Evolutionary conservation across 176 grass and related monocot species (phyloP).

Genomic region (Elymus sibiricus): DNA sequence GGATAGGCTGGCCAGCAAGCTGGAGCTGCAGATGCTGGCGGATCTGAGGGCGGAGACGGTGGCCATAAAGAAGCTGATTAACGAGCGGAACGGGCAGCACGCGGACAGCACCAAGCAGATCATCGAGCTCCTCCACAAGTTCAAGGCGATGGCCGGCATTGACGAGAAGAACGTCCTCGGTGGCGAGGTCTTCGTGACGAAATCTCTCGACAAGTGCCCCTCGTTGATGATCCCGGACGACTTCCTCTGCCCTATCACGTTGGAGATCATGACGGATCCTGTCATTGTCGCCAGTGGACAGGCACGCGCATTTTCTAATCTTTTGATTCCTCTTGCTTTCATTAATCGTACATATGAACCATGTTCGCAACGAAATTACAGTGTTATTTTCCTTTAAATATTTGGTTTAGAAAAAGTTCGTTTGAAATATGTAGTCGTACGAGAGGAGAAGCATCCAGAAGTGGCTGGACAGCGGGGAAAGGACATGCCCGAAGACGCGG

Average conservation of each 20-base stretch:
- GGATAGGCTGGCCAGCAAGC: conserved; percentile 60
- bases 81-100: conserved; percentile 41
- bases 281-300: conserved; percentile 63
- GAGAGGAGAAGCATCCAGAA: conserved; percentile 67
- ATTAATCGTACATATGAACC: background rate
- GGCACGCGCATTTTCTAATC: conserved; percentile 20
- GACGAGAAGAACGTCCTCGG: conserved; percentile 50
- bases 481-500: conserved; percentile 61
- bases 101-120: conserved; percentile 54
- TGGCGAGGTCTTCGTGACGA: conserved; percentile 53
- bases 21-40: conserved; percentile 59
- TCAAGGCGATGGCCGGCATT: conserved; percentile 60
- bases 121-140: conserved; percentile 47
- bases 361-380: background rate
- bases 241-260: conserved; percentile 65
- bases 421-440: conserved; percentile 38
- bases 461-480: conserved; percentile 61
- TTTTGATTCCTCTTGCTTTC: background rate
- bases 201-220: conserved; percentile 57
- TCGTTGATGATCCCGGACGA: conserved; percentile 63
- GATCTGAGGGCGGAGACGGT: conserved; percentile 74
- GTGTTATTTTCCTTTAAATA: background rate
- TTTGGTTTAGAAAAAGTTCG: background rate
- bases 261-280: conserved; percentile 74
- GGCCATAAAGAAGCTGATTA: conserved; percentile 63